A percentile compares a stretch with the other conserved stretches of the same genome.
Evolutionary conservation across 1,284 basidiomycete species (phyloP).

Genomic region (Malassezia nana): DNA sequence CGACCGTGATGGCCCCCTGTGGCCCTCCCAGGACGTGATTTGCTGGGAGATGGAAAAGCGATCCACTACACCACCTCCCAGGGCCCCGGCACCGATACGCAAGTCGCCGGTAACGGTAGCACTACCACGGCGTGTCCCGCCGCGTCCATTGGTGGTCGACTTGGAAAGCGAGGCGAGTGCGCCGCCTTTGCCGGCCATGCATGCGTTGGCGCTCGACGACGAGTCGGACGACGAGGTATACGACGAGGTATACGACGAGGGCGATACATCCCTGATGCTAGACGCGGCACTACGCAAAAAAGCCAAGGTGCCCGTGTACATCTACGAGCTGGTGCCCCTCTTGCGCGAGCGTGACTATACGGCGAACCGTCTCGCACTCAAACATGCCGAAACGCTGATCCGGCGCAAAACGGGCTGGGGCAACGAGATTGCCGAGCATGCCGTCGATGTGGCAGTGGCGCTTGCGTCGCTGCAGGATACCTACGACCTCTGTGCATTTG

Average conservation of each 20-base stretch:
- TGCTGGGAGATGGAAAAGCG: too few relatives aligned
- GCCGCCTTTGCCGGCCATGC: neutral
- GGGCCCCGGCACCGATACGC: too few relatives aligned
- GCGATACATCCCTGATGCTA: slow-evolving; percentile 21
- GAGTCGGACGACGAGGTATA: slow-evolving; percentile 66
- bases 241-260: neutral
- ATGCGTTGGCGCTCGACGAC: slow-evolving; percentile 44
- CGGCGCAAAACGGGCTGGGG: slow-evolving; percentile 29
- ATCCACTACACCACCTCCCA: too few relatives aligned
- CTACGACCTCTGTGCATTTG: slow-evolving; percentile 68
- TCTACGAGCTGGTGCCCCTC: slow-evolving; percentile 45
- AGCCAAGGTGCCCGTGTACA: slow-evolving; percentile 45
- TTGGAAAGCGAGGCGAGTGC: slow-evolving; percentile 1
- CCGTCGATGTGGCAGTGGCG: slow-evolving; percentile 66
- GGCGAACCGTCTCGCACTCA: slow-evolving; percentile 21
- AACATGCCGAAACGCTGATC: slow-evolving; percentile 25
- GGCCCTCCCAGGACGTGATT: neutral
- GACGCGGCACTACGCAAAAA: slow-evolving; percentile 24
- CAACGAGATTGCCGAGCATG: slow-evolving; percentile 59
- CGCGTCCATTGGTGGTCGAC: slow-evolving; percentile 21
- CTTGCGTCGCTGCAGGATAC: slow-evolving; percentile 70
- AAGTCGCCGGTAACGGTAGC: neutral
- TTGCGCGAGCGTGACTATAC: slow-evolving; percentile 28
- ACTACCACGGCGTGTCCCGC: neutral
- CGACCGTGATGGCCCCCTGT: neutral